Base-by-base conservation (phyloP, 495 filamentous ascomycete genomes). In the Amphirosellinia nigrospora region DNA sequence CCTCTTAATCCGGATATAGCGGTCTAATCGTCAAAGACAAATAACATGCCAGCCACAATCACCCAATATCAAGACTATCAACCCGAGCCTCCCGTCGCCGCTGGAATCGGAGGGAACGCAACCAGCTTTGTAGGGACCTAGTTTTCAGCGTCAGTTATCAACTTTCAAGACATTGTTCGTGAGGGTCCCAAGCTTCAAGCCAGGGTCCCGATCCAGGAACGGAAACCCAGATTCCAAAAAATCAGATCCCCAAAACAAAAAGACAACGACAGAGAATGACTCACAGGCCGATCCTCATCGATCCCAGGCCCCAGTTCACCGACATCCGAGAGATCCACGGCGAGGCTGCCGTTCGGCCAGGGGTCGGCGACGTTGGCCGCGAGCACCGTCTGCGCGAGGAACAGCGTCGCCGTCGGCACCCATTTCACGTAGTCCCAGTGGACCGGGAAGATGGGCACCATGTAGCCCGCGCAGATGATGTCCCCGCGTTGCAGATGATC, bases 401-500 rank as follows among this genome's bases (percentile, higher is more conserved):
- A 81, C 50, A 73, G 70, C 15, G 73, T 71, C 2, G 78, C 79
- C 39, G 69, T 75, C 4, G 77, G 73, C 23, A 75, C 79, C 73
- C 77, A 73, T 26, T 72, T 74, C 32, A 82, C 72, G 71, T 87
- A 87, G 41, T 80, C 81, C 67, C 86, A 80, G 69, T 87, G 85
- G 36, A 83, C 78, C 0, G 82, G 74, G 26, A 74, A 75, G 36
- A 86, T 78, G 10, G 64, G 64, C 34, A 82, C 79, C 38, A 87
- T 63, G 11, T 80, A 84, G 48, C 83, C 84, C 15, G 77, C 74
- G 72, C 85, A 87, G 30, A 87, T 82, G 68, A 83, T 66, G 72
- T 88, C 86, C n/a, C 84, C n/a, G 73, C 8, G 56, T 83, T 82
- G 73, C 86, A 88, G 75, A 86, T 84, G 63, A 85, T 82, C 72